Conservation (phyloP, 139 green algal species). For the Micromonas commoda region DNA sequence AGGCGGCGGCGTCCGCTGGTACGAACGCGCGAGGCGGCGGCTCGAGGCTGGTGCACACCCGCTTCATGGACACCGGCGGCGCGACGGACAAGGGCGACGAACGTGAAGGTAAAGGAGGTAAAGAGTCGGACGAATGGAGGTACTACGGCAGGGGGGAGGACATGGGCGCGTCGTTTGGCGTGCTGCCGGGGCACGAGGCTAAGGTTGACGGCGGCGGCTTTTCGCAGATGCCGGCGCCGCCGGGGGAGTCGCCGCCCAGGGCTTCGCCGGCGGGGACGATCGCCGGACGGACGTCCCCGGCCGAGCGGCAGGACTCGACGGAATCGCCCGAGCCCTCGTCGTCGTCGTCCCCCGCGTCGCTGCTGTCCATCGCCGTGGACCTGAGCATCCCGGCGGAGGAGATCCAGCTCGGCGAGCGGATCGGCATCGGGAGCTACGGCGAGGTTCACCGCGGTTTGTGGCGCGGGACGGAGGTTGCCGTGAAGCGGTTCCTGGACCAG, state of each 20-base stretch:
- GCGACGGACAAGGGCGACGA: too few species aligned
- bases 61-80: too few species aligned
- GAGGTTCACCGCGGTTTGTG: slow-evolving; percentile 67
- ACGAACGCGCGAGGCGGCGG: too few species aligned
- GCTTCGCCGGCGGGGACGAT: neutral
- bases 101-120: too few species aligned
- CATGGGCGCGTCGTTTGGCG: neutral
- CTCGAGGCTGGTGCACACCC: too few species aligned
- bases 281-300: too few species aligned
- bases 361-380: slow-evolving; percentile 13
- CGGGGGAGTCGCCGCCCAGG: neutral
- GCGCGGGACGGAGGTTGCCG: slow-evolving; percentile 73
- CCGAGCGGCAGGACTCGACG: neutral
- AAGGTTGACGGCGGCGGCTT: neutral
- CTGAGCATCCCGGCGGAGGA: slow-evolving; percentile 22
- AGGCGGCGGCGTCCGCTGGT: too few species aligned
- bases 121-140: neutral
- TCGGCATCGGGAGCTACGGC: slow-evolving; percentile 74
- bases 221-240: neutral
- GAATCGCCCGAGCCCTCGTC: neutral
- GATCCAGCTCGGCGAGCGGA: slow-evolving; percentile 43
- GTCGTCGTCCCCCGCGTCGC: too few species aligned
- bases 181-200: neutral
- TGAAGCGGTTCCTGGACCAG: slow-evolving; percentile 82
- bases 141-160: neutral